Conservation (phyloP, 345 rosid species). For the Camelina neglecta region DNA sequence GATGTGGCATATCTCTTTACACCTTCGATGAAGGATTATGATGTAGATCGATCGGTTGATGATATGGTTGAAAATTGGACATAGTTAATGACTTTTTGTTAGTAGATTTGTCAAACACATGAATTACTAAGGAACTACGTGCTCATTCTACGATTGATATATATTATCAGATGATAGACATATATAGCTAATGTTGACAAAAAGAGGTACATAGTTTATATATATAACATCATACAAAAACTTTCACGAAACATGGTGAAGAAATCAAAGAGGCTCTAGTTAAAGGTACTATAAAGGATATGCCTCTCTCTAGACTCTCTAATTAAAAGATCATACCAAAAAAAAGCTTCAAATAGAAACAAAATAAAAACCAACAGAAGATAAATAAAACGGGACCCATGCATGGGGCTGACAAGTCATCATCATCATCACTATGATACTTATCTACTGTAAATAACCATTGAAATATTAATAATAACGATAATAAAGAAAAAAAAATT, state of each 20-base stretch:
- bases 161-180: background rate
- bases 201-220: background rate
- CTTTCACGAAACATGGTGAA: slow-evolving; percentile 41
- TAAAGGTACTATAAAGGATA: slow-evolving; percentile 31
- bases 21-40: too few relatives aligned
- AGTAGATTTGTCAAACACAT: slow-evolving; percentile 5
- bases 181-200: slow-evolving; percentile 1
- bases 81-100: background rate
- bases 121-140: background rate
- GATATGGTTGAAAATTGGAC: too few relatives aligned
- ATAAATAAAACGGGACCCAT: slow-evolving; percentile 45
- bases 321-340: slow-evolving; percentile 24
- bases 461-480: slow-evolving; percentile 19
- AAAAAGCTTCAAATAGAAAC: slow-evolving; percentile 6
- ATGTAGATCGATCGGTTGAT: too few relatives aligned
- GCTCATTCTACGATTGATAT: background rate
- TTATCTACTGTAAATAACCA: slow-evolving; percentile 42
- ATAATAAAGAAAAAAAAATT: slow-evolving; percentile 2
- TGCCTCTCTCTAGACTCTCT: slow-evolving; percentile 25
- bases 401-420: slow-evolving; percentile 44
- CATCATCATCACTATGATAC: slow-evolving; percentile 47
- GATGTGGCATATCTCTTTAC: too few relatives aligned
- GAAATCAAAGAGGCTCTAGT: slow-evolving; percentile 27
- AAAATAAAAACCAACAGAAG: slow-evolving; percentile 37
- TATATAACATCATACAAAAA: slow-evolving; percentile 36